phyloP scores from a whole-genome alignment of 2,329 filamentous ascomycete species.

The Metarhizium sp. region DNA sequence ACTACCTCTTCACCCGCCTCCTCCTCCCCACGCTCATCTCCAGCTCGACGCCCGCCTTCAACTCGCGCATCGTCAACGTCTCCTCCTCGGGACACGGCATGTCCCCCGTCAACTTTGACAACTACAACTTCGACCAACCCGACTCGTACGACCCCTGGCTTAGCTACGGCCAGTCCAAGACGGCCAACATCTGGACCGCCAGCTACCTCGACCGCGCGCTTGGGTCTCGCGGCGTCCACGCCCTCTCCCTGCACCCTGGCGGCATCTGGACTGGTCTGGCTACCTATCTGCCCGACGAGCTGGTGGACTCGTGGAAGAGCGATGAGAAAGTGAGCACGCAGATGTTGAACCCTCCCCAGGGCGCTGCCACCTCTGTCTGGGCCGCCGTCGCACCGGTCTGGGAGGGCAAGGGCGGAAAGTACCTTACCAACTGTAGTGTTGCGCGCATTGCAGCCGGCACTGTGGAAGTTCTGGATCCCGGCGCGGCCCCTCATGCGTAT shows the following conservation, averaged over 20 bases:
- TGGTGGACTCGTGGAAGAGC: slow-evolving; percentile 2
- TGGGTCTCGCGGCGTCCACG: slow-evolving; percentile 30
- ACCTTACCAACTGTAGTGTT: slow-evolving; percentile 32
- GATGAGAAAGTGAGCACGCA: not conserved
- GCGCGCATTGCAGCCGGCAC: slow-evolving; percentile 8
- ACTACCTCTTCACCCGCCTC: slow-evolving; percentile 41
- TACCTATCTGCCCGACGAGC: not conserved
- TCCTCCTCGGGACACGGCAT: slow-evolving; percentile 3
- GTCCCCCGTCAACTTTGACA: slow-evolving; percentile 2
- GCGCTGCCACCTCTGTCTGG: slow-evolving; percentile 37
- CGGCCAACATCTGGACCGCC: slow-evolving; percentile 39
- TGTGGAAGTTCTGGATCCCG: not conserved
- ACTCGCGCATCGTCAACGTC: slow-evolving; percentile 28
- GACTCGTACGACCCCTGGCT: slow-evolving; percentile 16
- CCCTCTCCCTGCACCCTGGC: slow-evolving; percentile 27
- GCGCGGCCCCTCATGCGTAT: slow-evolving; percentile 19
- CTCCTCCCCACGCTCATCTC: slow-evolving; percentile 6
- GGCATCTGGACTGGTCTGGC: not conserved
- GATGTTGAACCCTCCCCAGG: slow-evolving; percentile 21
- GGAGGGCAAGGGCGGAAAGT: slow-evolving; percentile 37
- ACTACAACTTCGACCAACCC: slow-evolving; percentile 10
- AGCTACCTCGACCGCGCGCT: slow-evolving; percentile 40
- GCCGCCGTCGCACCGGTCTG: slow-evolving; percentile 30
- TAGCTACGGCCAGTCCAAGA: slow-evolving; percentile 38
- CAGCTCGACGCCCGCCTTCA: slow-evolving; percentile 34